phyloP scores from a whole-genome alignment of 1,284 basidiomycete species.

The Apiotrichum brassicae region DNA sequence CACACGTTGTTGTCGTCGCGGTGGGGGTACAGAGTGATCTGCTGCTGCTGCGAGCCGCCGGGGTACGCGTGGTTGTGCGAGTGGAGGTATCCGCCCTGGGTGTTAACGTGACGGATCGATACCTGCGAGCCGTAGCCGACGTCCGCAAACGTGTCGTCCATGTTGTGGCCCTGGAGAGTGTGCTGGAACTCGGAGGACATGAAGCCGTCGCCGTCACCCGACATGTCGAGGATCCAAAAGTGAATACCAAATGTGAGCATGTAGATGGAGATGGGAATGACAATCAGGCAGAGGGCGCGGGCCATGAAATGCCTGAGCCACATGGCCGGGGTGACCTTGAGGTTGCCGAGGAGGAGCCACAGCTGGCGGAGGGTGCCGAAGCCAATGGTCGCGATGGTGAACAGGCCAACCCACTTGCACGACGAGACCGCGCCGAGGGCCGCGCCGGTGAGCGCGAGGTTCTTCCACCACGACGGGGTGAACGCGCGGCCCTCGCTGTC shows the following conservation, averaged over 20 bases:
- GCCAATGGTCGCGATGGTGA: slow-evolving; percentile 95
- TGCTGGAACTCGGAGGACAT: slow-evolving; percentile 99
- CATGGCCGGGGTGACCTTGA: slow-evolving; percentile 65
- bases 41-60: slow-evolving; percentile 74
- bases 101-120: slow-evolving; percentile 83
- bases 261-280: slow-evolving; percentile 79
- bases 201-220: slow-evolving; percentile 95
- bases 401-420: slow-evolving; percentile 98
- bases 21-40: slow-evolving; percentile 96
- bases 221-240: slow-evolving; percentile 77
- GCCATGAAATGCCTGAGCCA: slow-evolving; percentile 83
- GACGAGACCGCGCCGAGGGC: slow-evolving; percentile 84
- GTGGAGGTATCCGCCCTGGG: slow-evolving; percentile 95
- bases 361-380: slow-evolving; percentile 77
- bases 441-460: slow-evolving; percentile 81
- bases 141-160: slow-evolving; percentile 92
- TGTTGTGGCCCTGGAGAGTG: slow-evolving; percentile 80
- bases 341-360: slow-evolving; percentile 84
- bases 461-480: slow-evolving; percentile 82
- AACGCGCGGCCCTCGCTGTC: slow-evolving; percentile 64
- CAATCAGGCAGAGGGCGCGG: slow-evolving; percentile 80
- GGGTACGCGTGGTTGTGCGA: slow-evolving; percentile 89
- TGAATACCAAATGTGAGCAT: slow-evolving; percentile 94
- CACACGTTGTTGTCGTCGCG: slow-evolving; percentile 87
- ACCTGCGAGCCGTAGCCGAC: slow-evolving; percentile 79